Evolutionary conservation across 345 rosid species (phyloP), one percentile per base, ranked within the genome.

Genomic region (Populus alba): DNA sequence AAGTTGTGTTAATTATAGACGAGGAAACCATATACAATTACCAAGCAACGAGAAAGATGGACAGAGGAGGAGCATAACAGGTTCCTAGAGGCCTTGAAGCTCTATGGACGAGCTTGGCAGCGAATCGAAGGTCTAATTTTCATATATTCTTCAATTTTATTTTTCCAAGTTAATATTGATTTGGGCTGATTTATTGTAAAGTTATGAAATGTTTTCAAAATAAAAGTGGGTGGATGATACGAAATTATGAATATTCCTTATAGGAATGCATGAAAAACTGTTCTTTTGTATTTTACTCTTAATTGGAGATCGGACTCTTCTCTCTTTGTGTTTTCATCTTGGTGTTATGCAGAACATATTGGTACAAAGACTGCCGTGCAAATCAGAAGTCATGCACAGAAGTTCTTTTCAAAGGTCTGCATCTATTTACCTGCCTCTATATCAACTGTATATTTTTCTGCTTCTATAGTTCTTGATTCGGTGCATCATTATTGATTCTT

Each of bases 301-400:
- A 84, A 86, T 81, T 85, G 79, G 84, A 83, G 81, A 81, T 84
- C 70, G 71, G 33, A 83, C 74, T 81, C 74, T 71, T 82, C 68
- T 87, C 73, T 72, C 63, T 61, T 72, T 71, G 71, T 77, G 57
- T 61, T 72, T 77, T 75, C 72, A 16, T 82, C 69, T 83, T 80
- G 86, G 83, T 82, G 82, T 31, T 75, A 68, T 79, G 86, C 97
- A 96, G 99, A 94, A 85, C 98, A 96, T 86, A 88, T 95, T 74
- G 98, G 99, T 72, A 93, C 99, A 65, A 95, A 95, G 87, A 95
- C 94, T 81, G 98, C 97, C 57, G 97, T 95, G 84, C 98, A 95
- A 86, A 95, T 95, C 84, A 89, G 98, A 84, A 95, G 98, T 83
- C 98, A 95, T 85, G 98, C 98, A 23, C 98, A 95, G 84, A 93